Evolutionary conservation across 2,329 filamentous ascomycete genomes (phyloP), one percentile per base, ranked within the genome.

Genomic region (Aspergillus intermedius): DNA sequence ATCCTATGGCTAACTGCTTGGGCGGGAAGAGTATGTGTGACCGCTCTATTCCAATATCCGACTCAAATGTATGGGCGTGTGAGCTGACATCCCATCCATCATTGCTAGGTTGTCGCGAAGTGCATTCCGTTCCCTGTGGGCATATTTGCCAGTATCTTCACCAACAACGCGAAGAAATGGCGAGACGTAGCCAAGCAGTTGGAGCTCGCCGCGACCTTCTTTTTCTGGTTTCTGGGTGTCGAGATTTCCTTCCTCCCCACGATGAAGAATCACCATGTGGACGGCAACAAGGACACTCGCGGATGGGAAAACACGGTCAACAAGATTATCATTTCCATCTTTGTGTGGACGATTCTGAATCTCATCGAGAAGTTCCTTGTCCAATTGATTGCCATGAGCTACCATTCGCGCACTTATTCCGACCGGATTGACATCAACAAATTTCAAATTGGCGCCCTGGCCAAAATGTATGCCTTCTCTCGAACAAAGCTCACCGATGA

Each of bases 341-440:
- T 97, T 58, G 85, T 94, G 10, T 80, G 88, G 52, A 80, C 83
- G 0, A 76, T 83, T 2, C 74, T 96, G 53, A 96, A 97, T 68
- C 86, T 93, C 51, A 76, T 86, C 45, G 91, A 96, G 68, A 97
- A 96, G 74, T 87, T 96, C 51, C 80, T 95, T 57, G 94, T 96
- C 48, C 91, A 96, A 63, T 84, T 95, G 71, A 95, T 97, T 57
- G 91, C 91, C 25, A 91, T 91, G 49, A 90, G 86, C 53, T 97
- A 97, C 69, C 91, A 97, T 66, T 76, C 88, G 49, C 81, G 91
- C 41, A 96, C 91, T 0, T 97, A 97, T 61, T 84, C 88, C 21
- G 88, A 91, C 59, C 79, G 91, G 13, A 96, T 96, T 59, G 88
- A 93, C 52, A 78, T 91, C 67, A 95, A 95, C 75, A 95, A 95